These are phyloP conservation scores for Teunomyces atbi DNA, from an alignment of 805 yeast species.

Conservation along the genomic window DNA sequence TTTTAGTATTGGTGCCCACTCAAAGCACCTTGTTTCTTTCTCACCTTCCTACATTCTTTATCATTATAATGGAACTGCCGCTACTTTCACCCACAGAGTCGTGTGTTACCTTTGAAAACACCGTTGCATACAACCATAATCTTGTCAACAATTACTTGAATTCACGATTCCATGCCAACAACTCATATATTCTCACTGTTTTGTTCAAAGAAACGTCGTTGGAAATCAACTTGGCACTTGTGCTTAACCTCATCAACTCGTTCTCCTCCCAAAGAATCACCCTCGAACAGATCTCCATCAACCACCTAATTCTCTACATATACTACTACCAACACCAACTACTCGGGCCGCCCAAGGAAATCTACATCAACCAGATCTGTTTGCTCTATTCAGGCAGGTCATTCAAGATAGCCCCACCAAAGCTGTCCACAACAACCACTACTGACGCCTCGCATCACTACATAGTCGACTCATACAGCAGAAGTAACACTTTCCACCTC, in stretches of 20 bases:
- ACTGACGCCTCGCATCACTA: slow-evolving; percentile 10
- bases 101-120: slow-evolving; percentile 13
- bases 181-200: background rate
- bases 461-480: slow-evolving; percentile 6
- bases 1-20: no score
- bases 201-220: slow-evolving; percentile 12
- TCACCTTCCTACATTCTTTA: no score
- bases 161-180: slow-evolving; percentile 3
- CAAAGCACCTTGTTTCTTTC: no score
- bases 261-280: slow-evolving; percentile 3
- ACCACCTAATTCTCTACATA: slow-evolving; percentile 20
- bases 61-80: background rate
- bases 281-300: slow-evolving; percentile 12
- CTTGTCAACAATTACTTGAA: slow-evolving; percentile 10
- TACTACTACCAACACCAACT: slow-evolving; percentile 12
- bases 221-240: slow-evolving; percentile 15
- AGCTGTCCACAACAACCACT: background rate
- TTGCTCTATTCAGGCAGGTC: slow-evolving; percentile 19
- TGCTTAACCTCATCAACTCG: slow-evolving; percentile 15
- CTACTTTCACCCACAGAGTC: slow-evolving; percentile 20
- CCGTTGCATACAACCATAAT: slow-evolving; percentile 8
- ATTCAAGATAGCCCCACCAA: slow-evolving; percentile 11
- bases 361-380: slow-evolving; percentile 18
- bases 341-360: background rate
- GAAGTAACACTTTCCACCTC: slow-evolving; percentile 10